Evolutionary conservation across 2,329 filamentous ascomycete species (phyloP).

Genomic region (Xylaria sp.): DNA sequence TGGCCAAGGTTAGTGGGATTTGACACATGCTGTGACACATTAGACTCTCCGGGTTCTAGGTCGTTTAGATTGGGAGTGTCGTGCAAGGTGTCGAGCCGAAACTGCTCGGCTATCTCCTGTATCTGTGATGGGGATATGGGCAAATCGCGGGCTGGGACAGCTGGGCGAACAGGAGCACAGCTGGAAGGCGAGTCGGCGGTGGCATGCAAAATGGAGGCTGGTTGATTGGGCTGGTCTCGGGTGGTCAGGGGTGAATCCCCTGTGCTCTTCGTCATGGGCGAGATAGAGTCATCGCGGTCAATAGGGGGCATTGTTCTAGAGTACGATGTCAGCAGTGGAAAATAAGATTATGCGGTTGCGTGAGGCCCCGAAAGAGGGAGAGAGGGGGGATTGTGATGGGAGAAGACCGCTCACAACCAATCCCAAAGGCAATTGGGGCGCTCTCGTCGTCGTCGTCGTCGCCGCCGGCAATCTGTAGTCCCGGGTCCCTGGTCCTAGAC

Average conservation of each 20-base stretch:
- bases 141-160: conserved; percentile 37
- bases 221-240: conserved; percentile 41
- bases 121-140: conserved; percentile 43
- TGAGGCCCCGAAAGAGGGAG: background rate
- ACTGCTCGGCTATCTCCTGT: conserved; percentile 37
- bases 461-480: too few relatives aligned
- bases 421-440: conserved; percentile 3
- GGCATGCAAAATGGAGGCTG: conserved; percentile 40
- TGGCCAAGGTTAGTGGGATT: conserved; percentile 36
- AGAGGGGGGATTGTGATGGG: background rate
- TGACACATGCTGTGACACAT: conserved; percentile 43
- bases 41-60: conserved; percentile 48
- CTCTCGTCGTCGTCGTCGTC: background rate
- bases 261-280: conserved; percentile 51
- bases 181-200: conserved; percentile 37
- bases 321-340: background rate
- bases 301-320: conserved; percentile 42
- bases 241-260: conserved; percentile 42
- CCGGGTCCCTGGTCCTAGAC: background rate
- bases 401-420: background rate
- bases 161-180: conserved; percentile 41
- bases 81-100: conserved; percentile 42
- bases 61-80: conserved; percentile 55
- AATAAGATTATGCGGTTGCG: background rate
- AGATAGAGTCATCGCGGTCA: conserved; percentile 50